phyloP scores from a whole-genome alignment of 352 stramenopile species.

The Globisporangium emineosum region DNA sequence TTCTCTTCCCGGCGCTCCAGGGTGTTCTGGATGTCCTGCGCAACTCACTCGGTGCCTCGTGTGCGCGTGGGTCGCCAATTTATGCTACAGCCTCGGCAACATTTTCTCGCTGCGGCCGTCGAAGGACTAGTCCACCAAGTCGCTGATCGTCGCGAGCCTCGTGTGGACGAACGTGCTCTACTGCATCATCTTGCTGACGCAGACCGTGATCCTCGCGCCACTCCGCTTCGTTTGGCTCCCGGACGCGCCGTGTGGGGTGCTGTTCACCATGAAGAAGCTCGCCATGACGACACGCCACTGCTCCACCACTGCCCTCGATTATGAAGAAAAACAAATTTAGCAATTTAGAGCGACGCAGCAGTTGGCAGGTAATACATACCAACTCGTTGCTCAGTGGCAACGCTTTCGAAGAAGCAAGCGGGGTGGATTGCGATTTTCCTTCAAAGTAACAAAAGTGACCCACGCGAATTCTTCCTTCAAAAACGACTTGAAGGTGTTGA shows the following conservation, averaged over 20 bases:
- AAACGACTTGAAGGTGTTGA: too few relatives aligned
- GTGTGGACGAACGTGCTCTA: conserved; percentile 22
- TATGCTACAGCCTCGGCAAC: conserved; percentile 27
- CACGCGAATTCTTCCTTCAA: too few relatives aligned
- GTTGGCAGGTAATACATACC: too few relatives aligned
- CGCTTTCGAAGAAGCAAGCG: too few relatives aligned
- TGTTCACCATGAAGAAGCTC: conserved; percentile 8
- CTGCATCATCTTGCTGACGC: neutral
- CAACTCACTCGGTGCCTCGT: conserved; percentile 22
- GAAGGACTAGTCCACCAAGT: conserved; percentile 22
- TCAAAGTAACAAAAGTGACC: too few relatives aligned
- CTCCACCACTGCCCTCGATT: conserved; percentile 18
- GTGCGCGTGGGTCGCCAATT: conserved; percentile 24
- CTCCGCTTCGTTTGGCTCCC: conserved; percentile 16
- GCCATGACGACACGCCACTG: neutral
- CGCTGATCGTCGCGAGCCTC: conserved; percentile 26
- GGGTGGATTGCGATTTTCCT: too few relatives aligned
- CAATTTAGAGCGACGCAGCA: too few relatives aligned
- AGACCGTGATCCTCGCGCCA: neutral
- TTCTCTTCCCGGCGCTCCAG: neutral
- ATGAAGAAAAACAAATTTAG: too few relatives aligned
- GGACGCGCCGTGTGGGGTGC: neutral
- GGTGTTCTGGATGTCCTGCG: conserved; percentile 12
- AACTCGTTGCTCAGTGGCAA: too few relatives aligned
- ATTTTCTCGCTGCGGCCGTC: conserved; percentile 23